Percentiles rank a stretch among this genome's conserved stretches.
Conservation (phyloP, 495 filamentous ascomycete genomes). For the Daldinia caldariorum region DNA sequence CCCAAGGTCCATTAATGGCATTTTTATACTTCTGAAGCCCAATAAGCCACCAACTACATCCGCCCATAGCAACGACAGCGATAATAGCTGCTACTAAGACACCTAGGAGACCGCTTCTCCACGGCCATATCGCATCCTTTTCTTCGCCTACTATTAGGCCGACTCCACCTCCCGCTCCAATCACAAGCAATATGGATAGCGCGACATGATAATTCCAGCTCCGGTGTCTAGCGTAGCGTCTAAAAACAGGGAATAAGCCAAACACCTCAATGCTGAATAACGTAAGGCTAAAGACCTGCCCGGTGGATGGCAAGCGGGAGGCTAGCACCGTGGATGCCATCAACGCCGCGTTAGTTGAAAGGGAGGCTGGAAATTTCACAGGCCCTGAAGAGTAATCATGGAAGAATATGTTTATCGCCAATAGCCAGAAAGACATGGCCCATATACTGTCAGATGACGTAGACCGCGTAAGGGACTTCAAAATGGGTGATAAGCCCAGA, state of each 20-base stretch:
- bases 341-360: slow-evolving; percentile 93
- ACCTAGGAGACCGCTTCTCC: slow-evolving; percentile 76
- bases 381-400: slow-evolving; percentile 87
- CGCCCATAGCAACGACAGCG: slow-evolving; percentile 79
- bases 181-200: slow-evolving; percentile 80
- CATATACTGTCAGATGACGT: slow-evolving; percentile 93
- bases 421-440: slow-evolving; percentile 92
- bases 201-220: slow-evolving; percentile 84
- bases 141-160: slow-evolving; percentile 68
- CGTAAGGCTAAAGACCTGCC: slow-evolving; percentile 94
- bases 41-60: slow-evolving; percentile 98
- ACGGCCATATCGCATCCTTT: slow-evolving; percentile 64
- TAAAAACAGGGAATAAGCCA: slow-evolving; percentile 93
- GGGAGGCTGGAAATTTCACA: slow-evolving; percentile 75
- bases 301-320: slow-evolving; percentile 84
- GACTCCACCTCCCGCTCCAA: slow-evolving; percentile 79
- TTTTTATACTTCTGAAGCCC: slow-evolving; percentile 98
- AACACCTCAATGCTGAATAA: slow-evolving; percentile 98
- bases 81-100: slow-evolving; percentile 76
- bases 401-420: slow-evolving; percentile 95
- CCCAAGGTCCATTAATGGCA: slow-evolving; percentile 97
- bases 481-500: slow-evolving; percentile 89
- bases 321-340: slow-evolving; percentile 96
- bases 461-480: slow-evolving; percentile 91
- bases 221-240: slow-evolving; percentile 82